Base-by-base conservation (phyloP, 192 early-diverging fungal species). In the Coemansia sp. region DNA sequence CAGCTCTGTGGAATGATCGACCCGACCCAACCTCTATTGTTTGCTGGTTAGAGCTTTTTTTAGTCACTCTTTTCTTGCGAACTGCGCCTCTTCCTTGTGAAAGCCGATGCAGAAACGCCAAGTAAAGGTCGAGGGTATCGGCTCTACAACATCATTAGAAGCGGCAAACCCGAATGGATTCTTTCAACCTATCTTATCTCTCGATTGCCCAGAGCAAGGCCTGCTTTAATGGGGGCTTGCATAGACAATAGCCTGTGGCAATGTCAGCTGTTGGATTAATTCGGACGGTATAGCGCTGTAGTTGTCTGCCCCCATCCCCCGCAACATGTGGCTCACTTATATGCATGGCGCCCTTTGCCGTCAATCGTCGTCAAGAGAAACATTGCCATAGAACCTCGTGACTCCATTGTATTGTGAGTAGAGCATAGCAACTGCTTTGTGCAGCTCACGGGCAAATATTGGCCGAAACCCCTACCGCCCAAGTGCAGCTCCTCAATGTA, bases 301-400 rank as follows among this genome's bases (percentile, higher is more conserved):
- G 48, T 28, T 28, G 48, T 26, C 48, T 13, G 5, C 23, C 21
- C 3, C 31, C 31, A 31, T 31, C 7, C 24, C 24, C 48, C 48
- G 48, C 51, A 26, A 26, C 51, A 53, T 53, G 51, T 53, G 51
- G 51, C 51, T 53, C 51, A 31, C 26, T 53, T 26, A 53, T 53
- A 53, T 31, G 51, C 21, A 33, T 33, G 51, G 51, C 51, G 23
- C 18, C 24, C 21, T 14, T 13, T 24, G 23, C 23, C 23, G 48
- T 26, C 48, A 51, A 53, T 53, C 26, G 26, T 9, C 43, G 43
- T 45, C 20, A n/a, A 20, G 43, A 45, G 43, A n/a, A 20, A 5
- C n/a, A n/a, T 45, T n/a, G 43, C 6, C 43, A 45, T 45, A 8
- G 43, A 45, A 18, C 43, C 43, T 45, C 43, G 43, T 45, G 43